Conservation (phyloP, 208 protist genomes). For the Polymyxa betae region DNA sequence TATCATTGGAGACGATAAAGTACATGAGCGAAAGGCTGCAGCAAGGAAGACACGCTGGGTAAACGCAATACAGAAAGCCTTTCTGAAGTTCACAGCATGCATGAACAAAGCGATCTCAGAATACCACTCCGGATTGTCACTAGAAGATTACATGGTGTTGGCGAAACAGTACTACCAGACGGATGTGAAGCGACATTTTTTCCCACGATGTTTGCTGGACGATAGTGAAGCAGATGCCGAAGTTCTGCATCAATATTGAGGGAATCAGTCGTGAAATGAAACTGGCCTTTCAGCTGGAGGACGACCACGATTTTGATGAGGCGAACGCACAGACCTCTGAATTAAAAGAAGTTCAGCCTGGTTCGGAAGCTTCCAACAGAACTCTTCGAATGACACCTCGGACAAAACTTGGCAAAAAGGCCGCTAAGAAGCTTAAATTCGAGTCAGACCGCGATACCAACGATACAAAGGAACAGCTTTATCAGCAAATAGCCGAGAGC, state of each 20-base stretch:
- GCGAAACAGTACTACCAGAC: neutral
- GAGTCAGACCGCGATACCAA: neutral
- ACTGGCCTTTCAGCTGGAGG: neutral
- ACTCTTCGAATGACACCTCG: neutral
- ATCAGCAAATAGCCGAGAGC: neutral
- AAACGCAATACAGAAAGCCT: conserved; percentile 20
- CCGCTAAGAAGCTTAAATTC: neutral
- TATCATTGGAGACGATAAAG: neutral
- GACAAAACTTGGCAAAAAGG: neutral
- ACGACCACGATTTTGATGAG: neutral
- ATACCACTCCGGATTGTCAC: conserved; percentile 1
- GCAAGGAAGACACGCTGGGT: neutral
- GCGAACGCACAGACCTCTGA: too few species aligned
- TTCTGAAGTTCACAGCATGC: conserved; percentile 33
- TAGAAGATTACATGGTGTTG: neutral
- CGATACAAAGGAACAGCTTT: neutral
- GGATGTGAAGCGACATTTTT: neutral
- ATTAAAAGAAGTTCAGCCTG: too few species aligned
- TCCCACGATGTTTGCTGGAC: neutral
- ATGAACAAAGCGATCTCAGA: neutral
- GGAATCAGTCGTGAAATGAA: neutral
- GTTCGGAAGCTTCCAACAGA: neutral
- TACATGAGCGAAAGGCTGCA: neutral
- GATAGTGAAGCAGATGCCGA: neutral
- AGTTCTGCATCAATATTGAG: neutral